Base-by-base conservation (phyloP, 2,329 filamentous ascomycete species). In the Leptographium wingfieldii region DNA sequence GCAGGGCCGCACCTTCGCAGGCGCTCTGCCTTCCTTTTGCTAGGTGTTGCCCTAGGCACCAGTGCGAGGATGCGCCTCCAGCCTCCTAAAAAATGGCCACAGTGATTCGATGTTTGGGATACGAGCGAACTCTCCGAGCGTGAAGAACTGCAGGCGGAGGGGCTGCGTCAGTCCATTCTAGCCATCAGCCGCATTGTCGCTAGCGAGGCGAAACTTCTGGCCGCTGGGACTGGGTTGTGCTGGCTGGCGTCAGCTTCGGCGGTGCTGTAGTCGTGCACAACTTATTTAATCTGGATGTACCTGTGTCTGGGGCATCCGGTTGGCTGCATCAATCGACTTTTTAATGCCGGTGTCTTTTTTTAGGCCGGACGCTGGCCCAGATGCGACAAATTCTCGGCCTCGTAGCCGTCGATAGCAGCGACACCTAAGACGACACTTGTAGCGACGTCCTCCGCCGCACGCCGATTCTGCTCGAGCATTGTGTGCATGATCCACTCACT, bases 1-100 rank as follows among this genome's bases (percentile, higher is more conserved):
- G 0, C 59, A 63, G 12, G 60, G 62, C 7, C 68, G 63, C 16
- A 69, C 67, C 1, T 71, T 80, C 0, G 56, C 65, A n/a, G 70
- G 75, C 3, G 64, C 67, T 3, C 74, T 78, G 33, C 76, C 77
- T 1, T 1, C 72, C 1, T 71, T 77, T 63, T 72, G 73, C 57
- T 80, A 76, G 74, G 76, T 80, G 9, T 80, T 80, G 55, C 77
- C 77, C 6, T 69, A 72, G 59, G 73, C 76, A 2, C 71, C 71
- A 12, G 46, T 46, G 57, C 22, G 66, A 29, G 64, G 65, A 31
- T 59, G 66, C 58, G 66, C 67, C 49, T 68, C 69, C 49, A 57
- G 63, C 60, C 70, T 71, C 11, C 74, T 60, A n/a, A 14, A 35
- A 33, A 6, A 22, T 54, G 16, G 25, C 57, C 49, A 49, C 57